Base-by-base conservation (phyloP, 176 grass and related monocot species). In the Alloteropsis semialata region DNA sequence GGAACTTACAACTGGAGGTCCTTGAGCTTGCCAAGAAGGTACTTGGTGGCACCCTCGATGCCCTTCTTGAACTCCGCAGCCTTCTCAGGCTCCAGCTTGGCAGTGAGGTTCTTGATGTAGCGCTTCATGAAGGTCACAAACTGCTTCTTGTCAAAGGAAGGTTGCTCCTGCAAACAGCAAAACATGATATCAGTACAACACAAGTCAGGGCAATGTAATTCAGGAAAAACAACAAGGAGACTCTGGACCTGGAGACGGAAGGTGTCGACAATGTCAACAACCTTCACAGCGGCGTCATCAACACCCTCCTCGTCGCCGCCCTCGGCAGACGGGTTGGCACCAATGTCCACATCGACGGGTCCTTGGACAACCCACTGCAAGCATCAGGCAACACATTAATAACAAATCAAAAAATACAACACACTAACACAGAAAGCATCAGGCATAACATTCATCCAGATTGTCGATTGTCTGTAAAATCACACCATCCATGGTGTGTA, bases 231-330 rank as follows among this genome's bases (percentile, higher is more conserved):
- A n/a, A n/a, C n/a, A n/a, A n/a, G n/a, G n/a, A n/a, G n/a, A n/a
- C n/a, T n/a, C n/a, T n/a, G n/a, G 21, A 94, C 92, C 92, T 97
- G 95, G 34, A 99, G 93, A 57, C 96, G 85, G 85, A 99, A 99
- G 21, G 96, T 98, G 87, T 98, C 96, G 0, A 92, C 87, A 8
- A 98, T 98, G 80, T 98, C 96, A 33, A 98, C 96, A 19, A 99
- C 93, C 87, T 87, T 99, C 13, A 85, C 80, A 0, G 76, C 77
- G 41, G 49, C 8, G 46, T 99, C 91, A 71, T 99, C 87, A 13
- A 94, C 91, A 53, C 96, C 93, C 63, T 96, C 96, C 21, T 91
- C 95, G 0, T 96, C 96, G 25, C 49, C 87, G 22, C 91, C 93
- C 78, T 99, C 91, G 2, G 93, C 91, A 30, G 96, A 99, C 2